Conservation (phyloP, 495 filamentous ascomycete species). For the Penicillium psychrofluorescens region DNA sequence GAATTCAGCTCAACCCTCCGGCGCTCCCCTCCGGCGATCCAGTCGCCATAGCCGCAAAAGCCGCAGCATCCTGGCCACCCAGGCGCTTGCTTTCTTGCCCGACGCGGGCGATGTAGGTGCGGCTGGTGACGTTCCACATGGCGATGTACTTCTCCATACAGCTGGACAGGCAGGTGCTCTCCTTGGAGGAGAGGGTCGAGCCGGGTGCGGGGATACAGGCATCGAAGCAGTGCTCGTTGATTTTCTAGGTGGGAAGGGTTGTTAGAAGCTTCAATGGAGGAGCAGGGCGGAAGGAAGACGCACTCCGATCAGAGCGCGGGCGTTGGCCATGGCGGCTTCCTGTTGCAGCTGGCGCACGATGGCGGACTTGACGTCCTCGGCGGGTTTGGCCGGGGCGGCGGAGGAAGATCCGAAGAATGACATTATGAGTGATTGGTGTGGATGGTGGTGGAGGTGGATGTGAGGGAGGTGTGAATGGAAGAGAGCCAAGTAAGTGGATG, state of each 20-base stretch:
- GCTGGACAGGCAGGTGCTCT: constrained; percentile 70
- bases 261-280: background rate
- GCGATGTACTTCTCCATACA: constrained; percentile 99
- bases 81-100: constrained; percentile 49
- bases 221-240: constrained; percentile 96
- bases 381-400: constrained; percentile 27
- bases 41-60: constrained; percentile 21
- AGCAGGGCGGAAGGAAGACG: constrained; percentile 7
- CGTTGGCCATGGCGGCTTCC: constrained; percentile 69
- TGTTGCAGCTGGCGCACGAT: constrained; percentile 69
- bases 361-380: constrained; percentile 56
- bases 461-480: constrained; percentile 2
- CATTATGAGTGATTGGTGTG: constrained; percentile 19
- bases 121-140: constrained; percentile 81
- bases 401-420: constrained; percentile 33
- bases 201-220: constrained; percentile 85
- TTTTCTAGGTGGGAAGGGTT: constrained; percentile 52
- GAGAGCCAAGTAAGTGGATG: background rate
- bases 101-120: constrained; percentile 66
- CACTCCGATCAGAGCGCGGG: constrained; percentile 68
- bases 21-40: constrained; percentile 10
- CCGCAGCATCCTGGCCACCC: constrained; percentile 19
- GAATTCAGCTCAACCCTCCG: constrained; percentile 5
- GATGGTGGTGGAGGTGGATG: background rate
- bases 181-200: constrained; percentile 59